Evolutionary conservation across 2,329 filamentous ascomycete species (phyloP), one percentile per base, ranked within the genome.

Genomic region (Penicillium sp.): DNA sequence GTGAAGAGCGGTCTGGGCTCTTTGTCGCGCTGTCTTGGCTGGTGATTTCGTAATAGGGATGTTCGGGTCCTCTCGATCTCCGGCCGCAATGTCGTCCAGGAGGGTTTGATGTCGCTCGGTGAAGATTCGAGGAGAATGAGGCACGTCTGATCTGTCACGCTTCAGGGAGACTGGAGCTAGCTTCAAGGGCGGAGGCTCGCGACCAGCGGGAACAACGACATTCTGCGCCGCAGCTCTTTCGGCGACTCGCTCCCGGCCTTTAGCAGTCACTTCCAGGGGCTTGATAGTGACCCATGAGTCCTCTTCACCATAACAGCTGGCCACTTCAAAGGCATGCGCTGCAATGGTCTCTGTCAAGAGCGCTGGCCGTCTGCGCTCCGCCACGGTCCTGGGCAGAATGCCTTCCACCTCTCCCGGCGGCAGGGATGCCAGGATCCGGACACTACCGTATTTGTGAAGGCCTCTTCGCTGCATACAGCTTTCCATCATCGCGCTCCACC

Each of bases 351-450:
- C 88, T 1, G 84, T 79, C 54, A 89, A 81, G 4, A 90, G 71
- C 4, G 84, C 81, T 22, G 81, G 72, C 48, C 86, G 87, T 43
- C 76, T 82, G n/a, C 88, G 84, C 1, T 79, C 74, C 37, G 79
- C 74, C 2, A 90, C 70, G 1, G 79, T 77, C 54, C 84, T 84
- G 0, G 93, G 89, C 7, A 96, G 59, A 0, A 91, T 65, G 1
- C 73, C 62, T 6, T 75, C 68, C 63, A 86, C 86, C 57, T 91
- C 88, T 0, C 84, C 79, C 45, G 88, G 80, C 1, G 84, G 82
- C 3, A 88, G 69, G 88, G 92, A 93, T 41, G 93, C 72, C 0
- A 98, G 82, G 80, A 94, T 88, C 51, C 92, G 87, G 3, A 96
- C 88, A 17, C 88, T 83, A 3, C 94, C 94, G 71, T 92, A 93